Evolutionary conservation across 148 eudicot genomes (phyloP).

Genomic region (Chenopodium suecicum): DNA sequence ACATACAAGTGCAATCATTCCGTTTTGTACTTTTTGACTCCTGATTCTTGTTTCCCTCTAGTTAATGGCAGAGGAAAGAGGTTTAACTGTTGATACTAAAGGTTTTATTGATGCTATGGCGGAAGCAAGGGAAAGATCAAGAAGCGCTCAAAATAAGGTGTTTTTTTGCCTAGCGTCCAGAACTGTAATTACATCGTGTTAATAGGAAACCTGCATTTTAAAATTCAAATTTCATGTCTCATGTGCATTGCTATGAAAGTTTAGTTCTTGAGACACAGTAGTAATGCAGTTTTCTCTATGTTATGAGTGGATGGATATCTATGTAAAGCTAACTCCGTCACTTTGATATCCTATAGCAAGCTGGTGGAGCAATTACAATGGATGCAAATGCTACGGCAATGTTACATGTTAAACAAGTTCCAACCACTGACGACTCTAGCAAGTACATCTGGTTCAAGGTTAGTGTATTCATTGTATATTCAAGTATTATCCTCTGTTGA

Average conservation of each 20-base stretch:
- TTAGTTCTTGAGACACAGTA: not conserved
- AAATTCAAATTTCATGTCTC: not conserved
- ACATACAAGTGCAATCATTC: not conserved
- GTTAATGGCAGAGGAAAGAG: constrained; percentile 98
- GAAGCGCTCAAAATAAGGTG: constrained; percentile 87
- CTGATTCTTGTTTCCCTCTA: constrained; percentile 27
- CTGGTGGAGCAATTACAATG: constrained; percentile 70
- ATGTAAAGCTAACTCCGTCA: not conserved
- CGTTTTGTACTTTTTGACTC: not conserved
- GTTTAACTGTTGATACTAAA: constrained; percentile 71
- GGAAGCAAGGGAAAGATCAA: constrained; percentile 88
- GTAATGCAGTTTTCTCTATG: not conserved
- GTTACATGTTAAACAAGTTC: constrained; percentile 62
- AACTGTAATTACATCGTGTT: not conserved
- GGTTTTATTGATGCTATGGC: constrained; percentile 78
- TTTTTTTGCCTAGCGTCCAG: not conserved
- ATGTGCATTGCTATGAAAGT: not conserved
- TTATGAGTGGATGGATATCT: constrained; percentile 4
- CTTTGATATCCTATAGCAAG: constrained; percentile 52
- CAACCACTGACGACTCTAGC: constrained; percentile 69
- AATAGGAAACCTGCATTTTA: not conserved
- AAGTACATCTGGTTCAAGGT: constrained; percentile 92
- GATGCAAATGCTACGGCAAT: constrained; percentile 94
- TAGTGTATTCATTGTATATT: constrained; percentile 14
- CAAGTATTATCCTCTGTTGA: not conserved